phyloP scores from a whole-genome alignment of 2,329 filamentous ascomycete species.

The Alternaria ethzedia region DNA sequence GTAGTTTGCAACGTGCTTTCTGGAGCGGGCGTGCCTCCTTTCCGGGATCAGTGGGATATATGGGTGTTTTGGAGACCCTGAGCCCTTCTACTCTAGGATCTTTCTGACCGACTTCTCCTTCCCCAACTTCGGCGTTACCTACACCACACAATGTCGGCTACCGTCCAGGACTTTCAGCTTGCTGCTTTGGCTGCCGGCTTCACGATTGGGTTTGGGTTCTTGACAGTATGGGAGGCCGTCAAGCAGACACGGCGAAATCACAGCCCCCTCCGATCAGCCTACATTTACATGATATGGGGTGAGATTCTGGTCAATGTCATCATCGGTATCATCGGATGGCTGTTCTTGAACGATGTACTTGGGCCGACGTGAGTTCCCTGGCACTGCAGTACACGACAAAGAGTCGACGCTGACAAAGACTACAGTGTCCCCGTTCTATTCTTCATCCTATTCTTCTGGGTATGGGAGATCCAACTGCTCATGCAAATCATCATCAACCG shows the following conservation, averaged over 20 bases:
- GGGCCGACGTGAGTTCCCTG: constrained; percentile 36
- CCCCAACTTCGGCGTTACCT: background rate
- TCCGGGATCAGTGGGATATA: constrained; percentile 1
- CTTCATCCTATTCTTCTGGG: constrained; percentile 43
- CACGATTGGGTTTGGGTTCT: constrained; percentile 42
- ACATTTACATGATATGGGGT: constrained; percentile 48
- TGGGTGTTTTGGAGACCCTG: background rate
- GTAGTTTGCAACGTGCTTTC: constrained; percentile 1
- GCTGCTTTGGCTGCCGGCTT: constrained; percentile 44
- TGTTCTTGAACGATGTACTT: constrained; percentile 37
- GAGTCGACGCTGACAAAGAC: background rate
- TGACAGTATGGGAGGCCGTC: constrained; percentile 45
- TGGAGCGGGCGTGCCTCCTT: constrained; percentile 3
- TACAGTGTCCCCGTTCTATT: constrained; percentile 38
- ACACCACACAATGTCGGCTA: constrained; percentile 22
- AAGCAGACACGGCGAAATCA: constrained; percentile 45
- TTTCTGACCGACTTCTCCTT: constrained; percentile 2
- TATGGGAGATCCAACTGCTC: constrained; percentile 55
- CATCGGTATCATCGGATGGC: constrained; percentile 41
- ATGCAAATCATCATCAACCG: constrained; percentile 65
- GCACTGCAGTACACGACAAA: background rate
- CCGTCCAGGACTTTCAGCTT: constrained; percentile 37
- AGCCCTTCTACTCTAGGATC: background rate
- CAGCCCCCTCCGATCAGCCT: constrained; percentile 40
- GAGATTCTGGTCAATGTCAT: constrained; percentile 37